These are phyloP conservation scores for Pythium oligandrum DNA, from an alignment of 352 stramenopile genomes.

Conservation along the genomic window DNA sequence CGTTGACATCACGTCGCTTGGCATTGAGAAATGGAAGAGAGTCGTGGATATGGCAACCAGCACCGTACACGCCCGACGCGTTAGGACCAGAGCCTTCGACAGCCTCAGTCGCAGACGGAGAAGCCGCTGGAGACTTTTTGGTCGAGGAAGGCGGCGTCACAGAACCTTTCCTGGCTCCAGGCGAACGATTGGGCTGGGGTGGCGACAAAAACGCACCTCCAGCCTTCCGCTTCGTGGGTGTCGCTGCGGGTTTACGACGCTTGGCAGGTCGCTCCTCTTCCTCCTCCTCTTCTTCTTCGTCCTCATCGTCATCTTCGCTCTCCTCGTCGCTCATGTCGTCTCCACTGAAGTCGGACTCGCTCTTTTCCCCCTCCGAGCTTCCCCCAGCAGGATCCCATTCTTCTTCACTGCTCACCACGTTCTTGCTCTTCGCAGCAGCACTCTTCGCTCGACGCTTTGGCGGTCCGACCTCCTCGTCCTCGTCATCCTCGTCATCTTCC, in stretches of 20 bases:
- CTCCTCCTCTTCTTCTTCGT: slow-evolving; percentile 38
- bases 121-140: slow-evolving; percentile 12
- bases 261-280: slow-evolving; percentile 47
- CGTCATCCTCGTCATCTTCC: slow-evolving; percentile 76
- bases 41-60: slow-evolving; percentile 88
- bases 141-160: slow-evolving; percentile 15
- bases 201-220: slow-evolving; percentile 9
- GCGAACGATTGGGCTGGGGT: slow-evolving; percentile 1
- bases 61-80: slow-evolving; percentile 34
- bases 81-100: slow-evolving; percentile 17
- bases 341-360: slow-evolving; percentile 19
- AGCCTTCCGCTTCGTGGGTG: slow-evolving; percentile 13
- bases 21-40: slow-evolving; percentile 87
- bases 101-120: slow-evolving; percentile 8
- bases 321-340: slow-evolving; percentile 13
- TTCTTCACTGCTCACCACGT: slow-evolving; percentile 44
- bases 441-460: not conserved
- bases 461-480: slow-evolving; percentile 19
- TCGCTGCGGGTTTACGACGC: slow-evolving; percentile 19
- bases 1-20: slow-evolving; percentile 86
- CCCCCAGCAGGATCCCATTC: slow-evolving; percentile 25
- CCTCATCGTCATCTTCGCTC: slow-evolving; percentile 21
- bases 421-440: slow-evolving; percentile 5
- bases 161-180: slow-evolving; percentile 2
- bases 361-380: slow-evolving; percentile 14